Evolutionary conservation across 257 asterid species (phyloP), one percentile per base, ranked within the genome.

Genomic region (Solanum corneliomulleri): DNA sequence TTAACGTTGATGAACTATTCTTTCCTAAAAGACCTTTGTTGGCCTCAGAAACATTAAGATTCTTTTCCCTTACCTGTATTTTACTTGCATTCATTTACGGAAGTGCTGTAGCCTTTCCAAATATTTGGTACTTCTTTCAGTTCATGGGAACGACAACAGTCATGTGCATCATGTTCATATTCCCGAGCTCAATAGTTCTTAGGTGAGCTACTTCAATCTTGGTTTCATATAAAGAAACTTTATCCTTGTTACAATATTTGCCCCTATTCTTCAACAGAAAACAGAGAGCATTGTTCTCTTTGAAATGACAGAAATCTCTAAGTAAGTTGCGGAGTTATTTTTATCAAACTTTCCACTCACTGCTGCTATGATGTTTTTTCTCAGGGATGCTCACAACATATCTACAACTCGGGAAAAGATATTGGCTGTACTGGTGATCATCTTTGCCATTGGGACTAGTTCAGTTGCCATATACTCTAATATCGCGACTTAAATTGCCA

Each of bases 111-210:
- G 97, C 96, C 82, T 85, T 96, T 81, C 99, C 99, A 2, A 92
- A 95, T 52, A 93, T 96, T 87, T 96, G 99, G 99, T 95, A 95
- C 93, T 95, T 96, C 95, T 96, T 96, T 92, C 99, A 95, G 92
- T 94, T 95, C 87, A 94, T 96, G 96, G 98, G 99, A 16, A 94
- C 99, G 0, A 96, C 99, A 16, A 96, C 99, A 0, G 99, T 96
- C 88, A 92, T 96, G 94, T 95, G 90, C 92, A 92, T 96, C 89
- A 95, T 96, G 99, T 96, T 96, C 93, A 92, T 96, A 74, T 96
- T 97, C 90, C 99, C 99, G 7, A 92, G 99, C 94, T 93, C 96
- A 9, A 92, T 97, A 72, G 94, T 95, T 87, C 98, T 97, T 52
- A 93, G 99, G 99, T 97, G 89, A 68, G 33, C 29, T 45, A 62